Evolutionary conservation across 495 filamentous ascomycete genomes (phyloP).

Genomic region (Parathielavia appendiculata): DNA sequence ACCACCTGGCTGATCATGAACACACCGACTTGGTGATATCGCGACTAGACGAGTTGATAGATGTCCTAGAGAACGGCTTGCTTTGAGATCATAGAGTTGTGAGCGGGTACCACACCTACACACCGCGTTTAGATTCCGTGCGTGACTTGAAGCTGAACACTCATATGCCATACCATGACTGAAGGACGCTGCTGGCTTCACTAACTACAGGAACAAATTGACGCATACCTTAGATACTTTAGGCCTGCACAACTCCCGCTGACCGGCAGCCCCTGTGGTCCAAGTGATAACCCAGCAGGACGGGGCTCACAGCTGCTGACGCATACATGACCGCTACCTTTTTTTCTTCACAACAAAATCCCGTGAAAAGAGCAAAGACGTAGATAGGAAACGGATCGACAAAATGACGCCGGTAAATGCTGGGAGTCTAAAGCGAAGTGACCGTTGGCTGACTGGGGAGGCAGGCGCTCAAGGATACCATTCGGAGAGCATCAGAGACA

Average conservation of each 20-base stretch:
- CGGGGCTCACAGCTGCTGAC: neutral
- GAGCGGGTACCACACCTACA: neutral
- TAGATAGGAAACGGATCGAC: conserved; percentile 27
- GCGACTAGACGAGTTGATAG: conserved; percentile 65
- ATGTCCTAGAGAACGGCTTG: conserved; percentile 64
- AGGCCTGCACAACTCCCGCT: neutral
- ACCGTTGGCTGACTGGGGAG: neutral
- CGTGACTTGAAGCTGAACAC: neutral
- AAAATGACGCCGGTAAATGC: conserved; percentile 13
- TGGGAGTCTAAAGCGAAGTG: neutral
- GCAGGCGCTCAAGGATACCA: neutral
- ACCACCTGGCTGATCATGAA: conserved; percentile 63
- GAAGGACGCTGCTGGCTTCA: too few species aligned
- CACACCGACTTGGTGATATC: conserved; percentile 69
- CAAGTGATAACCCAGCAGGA: neutral
- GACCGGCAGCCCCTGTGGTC: conserved; percentile 12
- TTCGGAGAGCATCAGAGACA: neutral
- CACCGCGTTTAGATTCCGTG: conserved; percentile 5
- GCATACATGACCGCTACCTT: neutral
- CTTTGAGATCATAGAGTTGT: conserved; percentile 31
- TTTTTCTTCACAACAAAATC: neutral
- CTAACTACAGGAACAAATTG: neutral
- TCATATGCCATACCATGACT: neutral
- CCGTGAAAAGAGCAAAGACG: neutral
- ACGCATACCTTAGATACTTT: neutral